A percentile compares a stretch with the other conserved stretches of the same genome.
Evolutionary conservation across 2,329 filamentous ascomycete species (phyloP).

Genomic region (Alternaria infectoria): DNA sequence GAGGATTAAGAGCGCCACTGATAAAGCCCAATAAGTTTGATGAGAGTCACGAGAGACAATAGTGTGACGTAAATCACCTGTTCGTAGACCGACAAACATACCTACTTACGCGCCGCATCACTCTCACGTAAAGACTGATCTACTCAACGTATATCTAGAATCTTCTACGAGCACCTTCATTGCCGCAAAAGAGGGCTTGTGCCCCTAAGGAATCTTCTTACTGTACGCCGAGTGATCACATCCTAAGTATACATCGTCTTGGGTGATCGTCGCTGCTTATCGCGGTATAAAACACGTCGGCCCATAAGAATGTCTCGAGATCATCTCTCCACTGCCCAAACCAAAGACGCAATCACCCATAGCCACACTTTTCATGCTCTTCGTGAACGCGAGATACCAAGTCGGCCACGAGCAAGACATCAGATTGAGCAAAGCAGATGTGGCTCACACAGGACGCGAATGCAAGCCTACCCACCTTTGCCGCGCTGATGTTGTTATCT

Average conservation of each 20-base stretch:
- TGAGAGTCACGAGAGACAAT: neutral
- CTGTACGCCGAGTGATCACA: neutral
- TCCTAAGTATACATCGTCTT: neutral
- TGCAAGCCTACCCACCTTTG: neutral
- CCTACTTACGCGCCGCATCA: neutral
- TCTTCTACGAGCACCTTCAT: neutral
- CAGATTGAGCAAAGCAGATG: neutral
- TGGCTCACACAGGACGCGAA: neutral
- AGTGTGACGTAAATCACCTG: neutral
- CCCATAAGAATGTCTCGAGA: conserved; percentile 21
- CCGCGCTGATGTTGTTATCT: neutral
- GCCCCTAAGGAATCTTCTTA: neutral
- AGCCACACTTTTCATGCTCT: conserved; percentile 53
- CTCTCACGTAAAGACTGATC: neutral
- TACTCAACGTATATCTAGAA: neutral
- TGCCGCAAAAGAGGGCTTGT: neutral
- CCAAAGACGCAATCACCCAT: conserved; percentile 41
- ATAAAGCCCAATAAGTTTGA: neutral
- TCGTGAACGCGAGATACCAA: conserved; percentile 42
- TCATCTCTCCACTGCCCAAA: conserved; percentile 47
- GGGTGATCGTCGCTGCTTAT: neutral
- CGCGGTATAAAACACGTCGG: conserved; percentile 54
- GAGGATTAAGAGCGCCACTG: neutral
- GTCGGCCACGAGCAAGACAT: too few relatives aligned
- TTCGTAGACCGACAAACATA: neutral